phyloP scores from a whole-genome alignment of 2,329 filamentous ascomycete species.

The Clathrospora elynae region DNA sequence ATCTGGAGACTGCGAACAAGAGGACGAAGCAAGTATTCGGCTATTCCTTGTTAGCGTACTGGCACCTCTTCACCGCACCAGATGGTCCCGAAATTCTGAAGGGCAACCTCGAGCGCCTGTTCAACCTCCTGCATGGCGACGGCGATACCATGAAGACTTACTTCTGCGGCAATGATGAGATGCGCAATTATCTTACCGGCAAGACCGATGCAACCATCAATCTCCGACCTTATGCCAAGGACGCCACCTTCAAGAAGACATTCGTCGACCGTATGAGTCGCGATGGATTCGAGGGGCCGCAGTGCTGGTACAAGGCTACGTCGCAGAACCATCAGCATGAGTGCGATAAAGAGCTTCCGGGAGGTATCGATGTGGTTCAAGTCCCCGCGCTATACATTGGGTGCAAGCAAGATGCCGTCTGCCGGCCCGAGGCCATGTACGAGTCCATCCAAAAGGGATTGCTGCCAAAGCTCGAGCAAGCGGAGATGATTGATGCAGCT shows the following conservation, averaged over 20 bases:
- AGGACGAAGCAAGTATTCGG: slow-evolving; percentile 45
- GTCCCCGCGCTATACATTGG: slow-evolving; percentile 49
- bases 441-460: slow-evolving; percentile 32
- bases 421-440: slow-evolving; percentile 38
- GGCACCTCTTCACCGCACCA: slow-evolving; percentile 52
- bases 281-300: slow-evolving; percentile 44
- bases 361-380: slow-evolving; percentile 30
- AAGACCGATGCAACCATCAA: neutral
- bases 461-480: slow-evolving; percentile 41
- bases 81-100: slow-evolving; percentile 50
- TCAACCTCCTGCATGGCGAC: slow-evolving; percentile 42
- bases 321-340: slow-evolving; percentile 32
- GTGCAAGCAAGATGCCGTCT: slow-evolving; percentile 43
- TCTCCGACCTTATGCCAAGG: slow-evolving; percentile 44
- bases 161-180: slow-evolving; percentile 46
- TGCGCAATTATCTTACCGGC: slow-evolving; percentile 37
- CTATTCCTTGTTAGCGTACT: slow-evolving; percentile 51
- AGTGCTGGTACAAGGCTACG: slow-evolving; percentile 48
- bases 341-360: slow-evolving; percentile 32
- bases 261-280: slow-evolving; percentile 45
- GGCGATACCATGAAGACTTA: slow-evolving; percentile 43
- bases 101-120: slow-evolving; percentile 49
- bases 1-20: slow-evolving; percentile 46
- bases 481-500: slow-evolving; percentile 37
- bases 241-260: slow-evolving; percentile 35